phyloP scores from a whole-genome alignment of 176 grass and related monocot species.

The Musa acuminata region DNA sequence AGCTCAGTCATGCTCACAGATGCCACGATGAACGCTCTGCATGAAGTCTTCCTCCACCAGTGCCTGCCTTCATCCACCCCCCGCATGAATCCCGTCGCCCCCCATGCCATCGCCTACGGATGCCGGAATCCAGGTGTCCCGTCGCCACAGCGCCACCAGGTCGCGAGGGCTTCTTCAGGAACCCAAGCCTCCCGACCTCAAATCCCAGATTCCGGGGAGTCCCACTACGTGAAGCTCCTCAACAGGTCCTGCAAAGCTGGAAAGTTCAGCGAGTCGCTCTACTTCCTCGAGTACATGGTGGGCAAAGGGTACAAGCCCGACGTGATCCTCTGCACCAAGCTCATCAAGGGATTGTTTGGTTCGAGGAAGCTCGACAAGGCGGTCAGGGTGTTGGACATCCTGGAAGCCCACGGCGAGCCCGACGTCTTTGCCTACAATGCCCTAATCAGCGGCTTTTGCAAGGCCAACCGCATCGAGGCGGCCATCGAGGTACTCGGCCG shows the following conservation, averaged over 20 bases:
- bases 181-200: neutral
- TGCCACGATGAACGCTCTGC: slow-evolving; percentile 19
- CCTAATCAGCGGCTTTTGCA: slow-evolving; percentile 29
- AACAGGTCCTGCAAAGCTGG: slow-evolving; percentile 17
- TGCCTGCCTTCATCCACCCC: neutral
- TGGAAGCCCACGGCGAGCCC: slow-evolving; percentile 20
- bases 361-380: slow-evolving; percentile 14
- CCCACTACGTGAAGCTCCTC: slow-evolving; percentile 29
- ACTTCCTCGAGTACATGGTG: slow-evolving; percentile 31
- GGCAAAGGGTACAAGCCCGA: slow-evolving; percentile 25
- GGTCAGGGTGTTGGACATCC: slow-evolving; percentile 18
- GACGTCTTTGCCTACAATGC: slow-evolving; percentile 35
- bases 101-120: neutral
- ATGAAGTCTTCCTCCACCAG: slow-evolving; percentile 3
- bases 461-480: slow-evolving; percentile 10
- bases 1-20: neutral
- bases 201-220: slow-evolving; percentile 2
- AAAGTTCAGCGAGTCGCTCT: slow-evolving; percentile 31
- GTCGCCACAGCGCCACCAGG: neutral
- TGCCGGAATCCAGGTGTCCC: neutral
- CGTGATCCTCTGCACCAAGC: slow-evolving; percentile 32
- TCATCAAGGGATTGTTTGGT: slow-evolving; percentile 27
- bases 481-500: slow-evolving; percentile 26
- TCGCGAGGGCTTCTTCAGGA: neutral
- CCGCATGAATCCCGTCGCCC: neutral